Percentiles rank a stretch among this genome's conserved stretches.
Conservation (phyloP, 2,329 filamentous ascomycete species). For the Rhinocladiella mackenziei region DNA sequence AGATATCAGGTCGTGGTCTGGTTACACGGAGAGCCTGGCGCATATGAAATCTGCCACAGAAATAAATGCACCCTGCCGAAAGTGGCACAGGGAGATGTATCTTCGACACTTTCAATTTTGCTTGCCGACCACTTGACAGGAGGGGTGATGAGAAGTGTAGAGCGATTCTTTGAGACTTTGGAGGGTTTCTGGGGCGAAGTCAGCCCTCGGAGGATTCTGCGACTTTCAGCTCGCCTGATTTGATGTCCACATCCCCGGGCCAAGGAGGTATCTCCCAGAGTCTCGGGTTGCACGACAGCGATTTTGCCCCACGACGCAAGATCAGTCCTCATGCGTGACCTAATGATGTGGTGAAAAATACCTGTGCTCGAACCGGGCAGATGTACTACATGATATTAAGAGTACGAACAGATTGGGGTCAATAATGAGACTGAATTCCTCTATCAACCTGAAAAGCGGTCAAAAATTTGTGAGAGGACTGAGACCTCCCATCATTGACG, state of each 20-base stretch:
- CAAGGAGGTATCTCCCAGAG: background rate
- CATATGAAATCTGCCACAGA: constrained; percentile 20
- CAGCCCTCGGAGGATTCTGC: background rate
- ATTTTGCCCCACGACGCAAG: constrained; percentile 4
- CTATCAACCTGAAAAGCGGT: constrained; percentile 20
- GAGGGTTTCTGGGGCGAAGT: too few relatives aligned
- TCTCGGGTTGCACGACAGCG: constrained; percentile 19
- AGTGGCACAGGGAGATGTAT: constrained; percentile 20
- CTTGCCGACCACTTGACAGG: constrained; percentile 8
- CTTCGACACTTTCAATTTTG: constrained; percentile 8
- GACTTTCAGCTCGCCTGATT: constrained; percentile 3
- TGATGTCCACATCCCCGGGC: constrained; percentile 15
- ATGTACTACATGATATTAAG: constrained; percentile 2
- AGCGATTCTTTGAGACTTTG: background rate
- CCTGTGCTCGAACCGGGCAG: background rate
- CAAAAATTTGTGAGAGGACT: constrained; percentile 23
- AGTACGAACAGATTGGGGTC: background rate
- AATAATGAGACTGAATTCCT: constrained; percentile 12
- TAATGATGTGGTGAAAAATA: constrained; percentile 3
- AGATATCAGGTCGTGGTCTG: constrained; percentile 19
- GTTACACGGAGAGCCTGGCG: constrained; percentile 13
- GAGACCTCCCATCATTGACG: constrained; percentile 15
- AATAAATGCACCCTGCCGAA: constrained; percentile 16
- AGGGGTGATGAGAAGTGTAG: constrained; percentile 5
- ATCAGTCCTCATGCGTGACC: constrained; percentile 1